These are phyloP conservation scores for Bolboschoenus planiculmis DNA, from an alignment of 176 grass and related monocot genomes.

Conservation along the genomic window DNA sequence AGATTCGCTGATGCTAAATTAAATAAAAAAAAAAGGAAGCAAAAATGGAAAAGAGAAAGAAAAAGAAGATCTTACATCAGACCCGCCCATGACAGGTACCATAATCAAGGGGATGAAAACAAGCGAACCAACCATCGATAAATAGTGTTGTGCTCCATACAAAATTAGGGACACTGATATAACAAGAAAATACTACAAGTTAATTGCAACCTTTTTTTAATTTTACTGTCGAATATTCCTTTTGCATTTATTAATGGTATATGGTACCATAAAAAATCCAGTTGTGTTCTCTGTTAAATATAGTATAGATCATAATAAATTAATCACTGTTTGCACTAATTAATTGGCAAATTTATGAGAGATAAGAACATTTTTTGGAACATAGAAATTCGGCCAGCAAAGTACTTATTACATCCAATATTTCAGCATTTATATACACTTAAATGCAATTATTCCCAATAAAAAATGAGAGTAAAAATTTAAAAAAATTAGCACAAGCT, in stretches of 20 bases:
- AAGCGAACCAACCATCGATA: conserved; percentile 94
- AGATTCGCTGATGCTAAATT: not conserved
- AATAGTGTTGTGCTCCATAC: conserved; percentile 94
- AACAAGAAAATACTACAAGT: not conserved
- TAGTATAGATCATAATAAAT: not conserved
- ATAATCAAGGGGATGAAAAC: conserved; percentile 97
- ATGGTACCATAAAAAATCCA: not conserved
- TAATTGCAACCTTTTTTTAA: not conserved
- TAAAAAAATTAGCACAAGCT: conserved; percentile 21
- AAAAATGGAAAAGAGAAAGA: conserved; percentile 12
- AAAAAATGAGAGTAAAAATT: not conserved
- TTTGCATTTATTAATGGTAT: not conserved
- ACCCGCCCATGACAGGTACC: conserved; percentile 88
- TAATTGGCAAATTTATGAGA: not conserved
- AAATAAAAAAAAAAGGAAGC: not conserved
- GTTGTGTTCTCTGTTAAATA: not conserved
- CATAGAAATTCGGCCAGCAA: not conserved
- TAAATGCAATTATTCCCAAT: not conserved
- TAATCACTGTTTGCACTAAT: not conserved
- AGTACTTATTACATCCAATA: not conserved
- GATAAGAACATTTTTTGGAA: not conserved
- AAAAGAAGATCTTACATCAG: conserved; percentile 60
- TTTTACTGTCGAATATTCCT: not conserved
- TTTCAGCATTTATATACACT: conserved; percentile 21
- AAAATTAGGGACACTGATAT: conserved; percentile 67